Evolutionary conservation across 139 green algal species (phyloP).

Genomic region (Chlorella ohadii): DNA sequence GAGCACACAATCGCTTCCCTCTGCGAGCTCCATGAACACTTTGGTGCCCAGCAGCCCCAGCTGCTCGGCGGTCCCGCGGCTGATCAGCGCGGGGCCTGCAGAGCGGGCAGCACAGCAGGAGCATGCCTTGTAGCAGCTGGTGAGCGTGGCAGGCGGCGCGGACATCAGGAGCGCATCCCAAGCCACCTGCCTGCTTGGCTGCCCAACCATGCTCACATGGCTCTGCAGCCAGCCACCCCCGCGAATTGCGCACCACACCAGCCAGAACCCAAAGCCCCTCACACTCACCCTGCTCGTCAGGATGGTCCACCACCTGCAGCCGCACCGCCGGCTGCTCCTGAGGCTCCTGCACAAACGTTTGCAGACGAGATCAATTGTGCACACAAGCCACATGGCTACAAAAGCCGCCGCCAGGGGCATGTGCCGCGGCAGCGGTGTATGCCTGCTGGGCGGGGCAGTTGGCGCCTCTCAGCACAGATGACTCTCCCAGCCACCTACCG

Average conservation of each 20-base stretch:
- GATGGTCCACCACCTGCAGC: not conserved
- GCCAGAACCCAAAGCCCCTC: too few species aligned
- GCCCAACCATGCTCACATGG: too few species aligned
- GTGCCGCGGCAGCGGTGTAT: not conserved
- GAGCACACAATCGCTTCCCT: conserved; percentile 35
- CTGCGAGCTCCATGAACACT: conserved; percentile 5
- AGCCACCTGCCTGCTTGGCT: not conserved
- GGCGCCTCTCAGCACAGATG: not conserved
- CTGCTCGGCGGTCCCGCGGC: not conserved
- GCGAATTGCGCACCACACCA: too few species aligned
- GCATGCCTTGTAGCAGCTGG: too few species aligned
- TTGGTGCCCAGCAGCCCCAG: conserved; percentile 1
- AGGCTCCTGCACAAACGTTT: not conserved
- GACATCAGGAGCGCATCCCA: too few species aligned
- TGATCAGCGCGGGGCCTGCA: conserved; percentile 35
- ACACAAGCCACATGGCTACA: too few species aligned
- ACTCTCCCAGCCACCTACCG: not conserved
- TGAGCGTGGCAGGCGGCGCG: too few species aligned
- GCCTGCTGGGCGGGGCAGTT: not conserved
- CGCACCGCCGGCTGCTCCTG: not conserved
- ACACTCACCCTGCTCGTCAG: not conserved
- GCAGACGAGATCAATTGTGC: too few species aligned
- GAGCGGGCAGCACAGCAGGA: not conserved
- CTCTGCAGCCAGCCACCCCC: too few species aligned
- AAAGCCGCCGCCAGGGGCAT: too few species aligned